Evolutionary conservation across 1,284 basidiomycete species (phyloP).

Genomic region (Lignosus rhinocerotis): DNA sequence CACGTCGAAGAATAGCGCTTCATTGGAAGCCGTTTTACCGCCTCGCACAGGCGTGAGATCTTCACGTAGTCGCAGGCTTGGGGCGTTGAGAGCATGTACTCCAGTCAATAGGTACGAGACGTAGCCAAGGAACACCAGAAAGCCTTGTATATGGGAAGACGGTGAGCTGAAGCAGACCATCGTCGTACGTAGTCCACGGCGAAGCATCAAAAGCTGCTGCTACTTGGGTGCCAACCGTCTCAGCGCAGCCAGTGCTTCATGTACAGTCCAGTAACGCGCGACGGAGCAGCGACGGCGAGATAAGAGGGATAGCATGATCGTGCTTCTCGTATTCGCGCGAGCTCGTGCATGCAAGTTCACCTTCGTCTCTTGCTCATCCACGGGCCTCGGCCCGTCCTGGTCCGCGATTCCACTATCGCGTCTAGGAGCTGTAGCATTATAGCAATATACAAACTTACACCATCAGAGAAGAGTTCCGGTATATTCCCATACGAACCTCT

Average conservation of each 20-base stretch:
- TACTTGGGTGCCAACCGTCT: too few relatives aligned
- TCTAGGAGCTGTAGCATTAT: background rate
- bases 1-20: conserved; percentile 33
- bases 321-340: conserved; percentile 11
- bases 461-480: background rate
- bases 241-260: too few relatives aligned
- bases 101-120: background rate
- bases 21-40: conserved; percentile 15
- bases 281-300: conserved; percentile 11
- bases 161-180: too few relatives aligned
- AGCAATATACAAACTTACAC: background rate
- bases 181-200: too few relatives aligned
- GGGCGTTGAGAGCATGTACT: background rate
- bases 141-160: background rate
- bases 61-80: conserved; percentile 9
- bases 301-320: conserved; percentile 18
- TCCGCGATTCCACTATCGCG: background rate
- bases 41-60: conserved; percentile 8
- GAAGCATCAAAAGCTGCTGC: too few relatives aligned
- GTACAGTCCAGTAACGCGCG: background rate
- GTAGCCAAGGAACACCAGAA: background rate
- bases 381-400: background rate
- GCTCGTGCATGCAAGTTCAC: conserved; percentile 5
- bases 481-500: background rate
- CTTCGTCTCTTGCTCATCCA: background rate